Evolutionary conservation across 1,139 yeast species (phyloP).

Genomic region (Hemisphaericaspora xylanilytica): DNA sequence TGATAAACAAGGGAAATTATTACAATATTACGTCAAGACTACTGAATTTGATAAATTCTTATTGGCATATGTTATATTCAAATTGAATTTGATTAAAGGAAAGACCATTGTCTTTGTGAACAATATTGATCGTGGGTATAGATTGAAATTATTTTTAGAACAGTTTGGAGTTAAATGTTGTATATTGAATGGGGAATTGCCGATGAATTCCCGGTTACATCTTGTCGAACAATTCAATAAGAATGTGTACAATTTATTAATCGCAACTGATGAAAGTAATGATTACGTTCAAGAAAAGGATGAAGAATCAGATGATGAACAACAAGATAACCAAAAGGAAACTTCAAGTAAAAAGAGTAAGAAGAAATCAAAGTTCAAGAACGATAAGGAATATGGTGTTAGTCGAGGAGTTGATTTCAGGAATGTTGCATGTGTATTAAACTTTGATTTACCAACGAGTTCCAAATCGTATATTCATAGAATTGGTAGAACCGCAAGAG

Average conservation of each 20-base stretch:
- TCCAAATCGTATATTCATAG: slow-evolving; percentile 95
- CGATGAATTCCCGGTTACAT: slow-evolving; percentile 88
- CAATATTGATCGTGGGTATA: slow-evolving; percentile 91
- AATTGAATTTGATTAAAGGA: slow-evolving; percentile 84
- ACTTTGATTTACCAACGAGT: slow-evolving; percentile 90
- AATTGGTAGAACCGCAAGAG: slow-evolving; percentile 98
- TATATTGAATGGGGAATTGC: slow-evolving; percentile 88
- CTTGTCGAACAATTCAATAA: slow-evolving; percentile 95
- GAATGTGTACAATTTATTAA: slow-evolving; percentile 78
- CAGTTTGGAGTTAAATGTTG: slow-evolving; percentile 92
- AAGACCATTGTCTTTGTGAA: slow-evolving; percentile 90
- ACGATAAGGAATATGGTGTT: slow-evolving; percentile 83
- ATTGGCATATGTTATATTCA: slow-evolving; percentile 86
- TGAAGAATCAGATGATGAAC: slow-evolving; percentile 45
- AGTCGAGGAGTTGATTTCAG: slow-evolving; percentile 96
- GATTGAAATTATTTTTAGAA: slow-evolving; percentile 84
- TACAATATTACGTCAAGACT: slow-evolving; percentile 85
- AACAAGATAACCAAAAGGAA: slow-evolving; percentile 47
- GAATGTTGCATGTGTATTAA: slow-evolving; percentile 93
- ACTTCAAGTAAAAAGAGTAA: slow-evolving; percentile 22
- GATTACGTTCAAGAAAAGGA: slow-evolving; percentile 50
- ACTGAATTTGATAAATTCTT: slow-evolving; percentile 90
- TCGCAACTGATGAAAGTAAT: slow-evolving; percentile 92
- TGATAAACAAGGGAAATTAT: slow-evolving; percentile 58
- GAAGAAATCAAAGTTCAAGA: slow-evolving; percentile 36